These are phyloP conservation scores for Fibroporia radiculosa DNA, from an alignment of 768 basidiomycete species.

Conservation along the genomic window DNA sequence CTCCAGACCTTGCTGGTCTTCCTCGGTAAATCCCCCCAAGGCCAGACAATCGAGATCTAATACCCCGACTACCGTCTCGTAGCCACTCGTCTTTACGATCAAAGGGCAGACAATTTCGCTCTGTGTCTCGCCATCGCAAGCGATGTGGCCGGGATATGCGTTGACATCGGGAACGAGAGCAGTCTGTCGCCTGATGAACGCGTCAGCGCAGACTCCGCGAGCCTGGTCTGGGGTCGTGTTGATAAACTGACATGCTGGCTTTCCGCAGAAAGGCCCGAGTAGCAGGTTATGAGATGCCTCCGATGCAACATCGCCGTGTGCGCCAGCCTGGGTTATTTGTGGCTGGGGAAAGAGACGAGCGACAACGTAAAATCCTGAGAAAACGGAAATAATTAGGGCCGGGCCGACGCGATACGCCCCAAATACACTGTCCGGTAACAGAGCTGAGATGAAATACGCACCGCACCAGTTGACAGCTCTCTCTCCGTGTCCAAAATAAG, in stretches of 20 bases:
- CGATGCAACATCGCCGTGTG: slow-evolving; percentile 10
- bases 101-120: slow-evolving; percentile 89
- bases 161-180: slow-evolving; percentile 75
- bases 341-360: slow-evolving; percentile 53
- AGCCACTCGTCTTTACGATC: slow-evolving; percentile 9
- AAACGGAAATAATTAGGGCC: neutral
- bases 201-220: slow-evolving; percentile 83
- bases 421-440: neutral
- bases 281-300: slow-evolving; percentile 34
- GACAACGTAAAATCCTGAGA: slow-evolving; percentile 78
- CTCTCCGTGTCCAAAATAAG: slow-evolving; percentile 54
- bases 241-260: slow-evolving; percentile 87
- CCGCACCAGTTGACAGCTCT: slow-evolving; percentile 92
- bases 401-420: neutral
- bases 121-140: slow-evolving; percentile 85
- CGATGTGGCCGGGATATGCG: slow-evolving; percentile 85
- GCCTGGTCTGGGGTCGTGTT: slow-evolving; percentile 40
- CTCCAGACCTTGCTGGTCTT: slow-evolving; percentile 74
- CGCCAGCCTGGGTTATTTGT: slow-evolving; percentile 15
- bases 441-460: slow-evolving; percentile 35
- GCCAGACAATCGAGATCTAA: slow-evolving; percentile 84
- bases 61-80: slow-evolving; percentile 31
- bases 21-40: slow-evolving; percentile 61
- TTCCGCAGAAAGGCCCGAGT: slow-evolving; percentile 83
- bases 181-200: slow-evolving; percentile 49